Conservation (phyloP, 495 filamentous ascomycete genomes). For the Lentithecium fluviatile region DNA sequence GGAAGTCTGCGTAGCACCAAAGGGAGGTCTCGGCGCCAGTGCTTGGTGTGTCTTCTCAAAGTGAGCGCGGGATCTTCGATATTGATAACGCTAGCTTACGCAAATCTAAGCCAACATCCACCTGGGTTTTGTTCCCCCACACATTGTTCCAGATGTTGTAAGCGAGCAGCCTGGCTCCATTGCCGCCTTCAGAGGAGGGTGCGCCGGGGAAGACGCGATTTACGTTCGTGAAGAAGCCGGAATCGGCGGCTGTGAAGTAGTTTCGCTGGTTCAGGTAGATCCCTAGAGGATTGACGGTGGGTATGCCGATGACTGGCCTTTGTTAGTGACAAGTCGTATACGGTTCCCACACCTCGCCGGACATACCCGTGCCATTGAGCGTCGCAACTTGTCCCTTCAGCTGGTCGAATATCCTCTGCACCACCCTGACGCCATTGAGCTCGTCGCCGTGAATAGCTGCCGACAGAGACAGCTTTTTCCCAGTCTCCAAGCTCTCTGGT, state of each 20-base stretch:
- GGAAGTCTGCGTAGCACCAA: conserved; percentile 27
- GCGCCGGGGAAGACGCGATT: conserved; percentile 19
- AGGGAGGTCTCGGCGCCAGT: conserved; percentile 18
- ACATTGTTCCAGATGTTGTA: conserved; percentile 26
- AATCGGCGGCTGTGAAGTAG: conserved; percentile 1
- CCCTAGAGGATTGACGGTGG: conserved; percentile 10
- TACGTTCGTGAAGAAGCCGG: conserved; percentile 11
- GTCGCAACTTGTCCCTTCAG: conserved; percentile 1
- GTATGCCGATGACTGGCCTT: conserved; percentile 8
- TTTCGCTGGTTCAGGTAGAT: conserved; percentile 21
- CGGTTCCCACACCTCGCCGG: background rate
- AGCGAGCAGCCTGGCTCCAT: conserved; percentile 1
- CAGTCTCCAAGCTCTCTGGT: conserved; percentile 3
- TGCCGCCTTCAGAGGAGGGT: background rate
- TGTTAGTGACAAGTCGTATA: background rate
- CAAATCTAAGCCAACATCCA: conserved; percentile 18
- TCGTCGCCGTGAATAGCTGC: conserved; percentile 18
- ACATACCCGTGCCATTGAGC: conserved; percentile 5
- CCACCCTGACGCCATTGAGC: conserved; percentile 18
- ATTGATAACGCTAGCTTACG: conserved; percentile 1
- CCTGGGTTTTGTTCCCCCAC: conserved; percentile 23
- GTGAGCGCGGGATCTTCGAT: background rate
- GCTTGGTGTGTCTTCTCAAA: conserved; percentile 13
- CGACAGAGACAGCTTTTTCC: conserved; percentile 6
- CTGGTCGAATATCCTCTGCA: conserved; percentile 7